These are phyloP conservation scores for Clausena lansium DNA, from an alignment of 345 rosid species.

Conservation along the genomic window DNA sequence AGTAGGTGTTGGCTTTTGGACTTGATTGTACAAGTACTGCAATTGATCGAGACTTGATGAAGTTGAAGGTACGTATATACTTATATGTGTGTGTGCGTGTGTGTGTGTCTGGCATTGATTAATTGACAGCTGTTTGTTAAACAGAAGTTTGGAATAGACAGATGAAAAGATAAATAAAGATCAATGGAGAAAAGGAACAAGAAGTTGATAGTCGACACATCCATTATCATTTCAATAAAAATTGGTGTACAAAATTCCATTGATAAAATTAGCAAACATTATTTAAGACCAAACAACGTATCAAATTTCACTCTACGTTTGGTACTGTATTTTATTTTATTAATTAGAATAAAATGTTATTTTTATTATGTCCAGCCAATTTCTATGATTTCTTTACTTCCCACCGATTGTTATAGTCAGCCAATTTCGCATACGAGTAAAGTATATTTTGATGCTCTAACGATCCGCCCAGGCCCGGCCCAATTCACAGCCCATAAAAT, in stretches of 20 bases:
- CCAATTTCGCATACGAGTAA: too few species aligned
- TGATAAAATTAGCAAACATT: too few species aligned
- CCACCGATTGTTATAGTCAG: too few species aligned
- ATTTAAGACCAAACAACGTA: too few species aligned
- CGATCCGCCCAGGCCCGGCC: background rate
- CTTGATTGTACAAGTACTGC: background rate
- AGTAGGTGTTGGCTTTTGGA: background rate
- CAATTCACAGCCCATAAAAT: background rate
- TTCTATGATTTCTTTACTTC: too few species aligned
- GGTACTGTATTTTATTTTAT: too few species aligned
- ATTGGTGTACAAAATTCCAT: background rate
- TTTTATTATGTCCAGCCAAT: too few species aligned
- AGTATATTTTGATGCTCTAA: too few species aligned
- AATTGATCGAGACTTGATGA: background rate
- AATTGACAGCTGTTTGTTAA: background rate
- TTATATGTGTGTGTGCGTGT: too few species aligned
- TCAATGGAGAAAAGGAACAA: background rate
- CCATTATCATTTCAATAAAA: background rate
- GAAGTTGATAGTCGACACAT: accelerated
- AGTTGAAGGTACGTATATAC: background rate
- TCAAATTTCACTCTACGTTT: too few species aligned
- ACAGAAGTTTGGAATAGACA: background rate
- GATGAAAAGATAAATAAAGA: background rate
- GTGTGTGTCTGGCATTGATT: background rate
- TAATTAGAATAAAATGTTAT: too few species aligned